These are phyloP conservation scores for Flaveria linearis DNA, from an alignment of 129 eudicot species.

Conservation along the genomic window DNA sequence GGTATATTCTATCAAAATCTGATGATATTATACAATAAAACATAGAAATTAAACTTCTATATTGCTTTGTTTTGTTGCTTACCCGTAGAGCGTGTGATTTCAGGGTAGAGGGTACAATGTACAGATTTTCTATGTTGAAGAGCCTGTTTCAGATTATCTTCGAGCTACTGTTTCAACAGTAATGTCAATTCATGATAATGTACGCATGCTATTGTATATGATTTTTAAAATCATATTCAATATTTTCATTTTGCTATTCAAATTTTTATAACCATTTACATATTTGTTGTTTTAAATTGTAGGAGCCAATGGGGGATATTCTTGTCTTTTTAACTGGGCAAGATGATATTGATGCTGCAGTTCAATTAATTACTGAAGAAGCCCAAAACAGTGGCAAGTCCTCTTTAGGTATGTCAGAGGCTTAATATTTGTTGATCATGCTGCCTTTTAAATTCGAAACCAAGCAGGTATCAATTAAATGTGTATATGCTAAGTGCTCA, in stretches of 20 bases:
- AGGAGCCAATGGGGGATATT: conserved; percentile 95
- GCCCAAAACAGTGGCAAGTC: conserved; percentile 53
- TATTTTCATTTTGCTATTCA: conserved; percentile 1
- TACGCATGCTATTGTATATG: conserved; percentile 23
- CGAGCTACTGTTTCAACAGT: conserved; percentile 91
- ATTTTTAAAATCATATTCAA: neutral
- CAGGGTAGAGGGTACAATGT: conserved; percentile 97
- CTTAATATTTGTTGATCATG: conserved; percentile 10
- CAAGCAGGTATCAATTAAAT: neutral
- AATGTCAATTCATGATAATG: conserved; percentile 76
- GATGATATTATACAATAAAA: neutral
- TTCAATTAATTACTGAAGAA: conserved; percentile 82
- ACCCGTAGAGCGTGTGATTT: conserved; percentile 22
- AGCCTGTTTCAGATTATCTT: conserved; percentile 87
- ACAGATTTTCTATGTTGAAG: conserved; percentile 68
- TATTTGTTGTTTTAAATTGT: conserved; percentile 3
- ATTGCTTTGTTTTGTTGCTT: conserved; percentile 18
- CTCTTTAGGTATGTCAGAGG: conserved; percentile 42
- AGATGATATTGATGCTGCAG: conserved; percentile 95
- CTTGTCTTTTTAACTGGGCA: conserved; percentile 95
- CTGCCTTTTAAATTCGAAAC: neutral
- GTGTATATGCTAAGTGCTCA: neutral
- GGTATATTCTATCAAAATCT: conserved; percentile 44
- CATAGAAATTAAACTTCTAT: conserved; percentile 13
- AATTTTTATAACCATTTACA: neutral